A percentile compares a stretch with the other conserved stretches of the same genome.
These are phyloP conservation scores for Linum tenue DNA, from an alignment of 345 rosid species.

Conservation along the genomic window DNA sequence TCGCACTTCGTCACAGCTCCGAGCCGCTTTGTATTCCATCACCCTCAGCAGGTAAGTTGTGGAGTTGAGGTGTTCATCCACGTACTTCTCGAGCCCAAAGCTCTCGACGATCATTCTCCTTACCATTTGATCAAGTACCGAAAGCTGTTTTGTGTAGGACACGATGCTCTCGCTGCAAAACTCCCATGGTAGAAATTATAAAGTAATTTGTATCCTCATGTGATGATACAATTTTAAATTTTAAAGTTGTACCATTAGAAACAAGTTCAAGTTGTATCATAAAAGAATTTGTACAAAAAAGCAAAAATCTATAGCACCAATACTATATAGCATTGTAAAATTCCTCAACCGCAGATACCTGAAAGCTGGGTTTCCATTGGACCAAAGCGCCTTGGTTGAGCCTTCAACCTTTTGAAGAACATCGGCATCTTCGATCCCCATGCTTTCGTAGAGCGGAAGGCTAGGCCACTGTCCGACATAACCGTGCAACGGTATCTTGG, in stretches of 20 bases:
- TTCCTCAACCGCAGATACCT: conserved; percentile 9
- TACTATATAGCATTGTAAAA: too few species aligned
- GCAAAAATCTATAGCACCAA: too few species aligned
- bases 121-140: conserved; percentile 21
- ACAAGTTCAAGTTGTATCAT: too few species aligned
- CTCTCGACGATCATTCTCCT: conserved; percentile 28
- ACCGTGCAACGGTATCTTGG: conserved; percentile 32
- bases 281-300: too few species aligned
- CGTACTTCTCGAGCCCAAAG: conserved; percentile 25
- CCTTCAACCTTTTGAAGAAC: conserved; percentile 2
- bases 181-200: background rate
- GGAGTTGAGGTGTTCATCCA: conserved; percentile 24
- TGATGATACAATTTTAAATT: too few species aligned
- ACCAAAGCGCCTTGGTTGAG: conserved; percentile 29
- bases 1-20: conserved; percentile 9
- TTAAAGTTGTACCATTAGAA: too few species aligned
- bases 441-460: conserved; percentile 26
- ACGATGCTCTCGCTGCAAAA: conserved; percentile 15
- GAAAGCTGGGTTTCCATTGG: conserved; percentile 27
- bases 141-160: conserved; percentile 16
- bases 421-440: conserved; percentile 29
- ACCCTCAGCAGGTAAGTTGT: conserved; percentile 38
- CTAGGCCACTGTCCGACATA: conserved; percentile 24
- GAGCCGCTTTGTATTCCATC: conserved; percentile 27
- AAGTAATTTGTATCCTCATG: too few species aligned